These are phyloP conservation scores for Sclerotiophoma versabilis DNA, from an alignment of 2,329 filamentous ascomycete genomes.

Conservation along the genomic window DNA sequence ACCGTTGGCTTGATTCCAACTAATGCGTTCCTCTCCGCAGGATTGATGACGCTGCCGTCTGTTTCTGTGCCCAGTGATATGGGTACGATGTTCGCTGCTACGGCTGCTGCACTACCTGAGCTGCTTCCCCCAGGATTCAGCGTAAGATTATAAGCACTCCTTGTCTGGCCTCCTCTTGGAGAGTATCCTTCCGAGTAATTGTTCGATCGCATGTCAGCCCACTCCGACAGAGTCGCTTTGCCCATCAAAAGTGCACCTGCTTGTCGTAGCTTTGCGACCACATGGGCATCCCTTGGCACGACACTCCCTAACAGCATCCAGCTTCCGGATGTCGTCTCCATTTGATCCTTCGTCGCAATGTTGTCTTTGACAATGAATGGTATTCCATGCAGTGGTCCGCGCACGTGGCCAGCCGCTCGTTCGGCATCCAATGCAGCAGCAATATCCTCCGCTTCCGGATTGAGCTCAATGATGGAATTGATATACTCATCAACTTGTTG, in stretches of 20 bases:
- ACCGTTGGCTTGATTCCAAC: conserved; percentile 81
- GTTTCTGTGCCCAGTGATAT: conserved; percentile 78
- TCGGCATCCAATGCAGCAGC: conserved; percentile 68
- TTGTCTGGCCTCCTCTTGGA: conserved; percentile 38
- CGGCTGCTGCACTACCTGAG: conserved; percentile 70
- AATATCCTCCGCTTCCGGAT: conserved; percentile 71
- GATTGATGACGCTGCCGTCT: conserved; percentile 71
- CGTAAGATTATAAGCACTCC: conserved; percentile 70
- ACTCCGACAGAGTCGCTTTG: conserved; percentile 75
- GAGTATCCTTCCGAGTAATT: conserved; percentile 47
- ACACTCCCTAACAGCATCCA: conserved; percentile 70
- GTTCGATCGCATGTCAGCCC: conserved; percentile 60
- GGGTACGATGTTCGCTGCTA: conserved; percentile 67
- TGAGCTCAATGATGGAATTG: conserved; percentile 69
- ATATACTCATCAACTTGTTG: conserved; percentile 70
- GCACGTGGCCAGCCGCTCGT: conserved; percentile 61
- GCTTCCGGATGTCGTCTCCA: conserved; percentile 77
- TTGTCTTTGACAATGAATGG: conserved; percentile 76
- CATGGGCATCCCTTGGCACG: conserved; percentile 71
- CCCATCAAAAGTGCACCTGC: conserved; percentile 73
- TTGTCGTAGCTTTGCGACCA: conserved; percentile 67
- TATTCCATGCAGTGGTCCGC: conserved; percentile 76
- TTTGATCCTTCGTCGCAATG: conserved; percentile 65
- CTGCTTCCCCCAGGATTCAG: conserved; percentile 72
- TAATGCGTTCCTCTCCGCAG: conserved; percentile 71